Evolutionary conservation across 208 protist genomes (phyloP), one percentile per base, ranked within the genome.

Genomic region (Lotmaria passim): DNA sequence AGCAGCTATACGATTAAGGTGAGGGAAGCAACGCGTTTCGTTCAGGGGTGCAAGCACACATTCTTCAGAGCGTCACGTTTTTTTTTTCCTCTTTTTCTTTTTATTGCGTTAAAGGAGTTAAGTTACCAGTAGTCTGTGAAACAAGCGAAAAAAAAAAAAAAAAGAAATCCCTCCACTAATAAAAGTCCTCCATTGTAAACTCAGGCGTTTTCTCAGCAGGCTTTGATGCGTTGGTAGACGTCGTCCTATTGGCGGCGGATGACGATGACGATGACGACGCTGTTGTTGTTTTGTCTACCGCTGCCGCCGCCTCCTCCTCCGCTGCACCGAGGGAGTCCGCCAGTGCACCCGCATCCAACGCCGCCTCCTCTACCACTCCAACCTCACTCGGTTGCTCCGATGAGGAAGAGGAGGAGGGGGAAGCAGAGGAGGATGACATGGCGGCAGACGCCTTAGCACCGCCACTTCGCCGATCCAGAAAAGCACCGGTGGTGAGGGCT

Each of bases 171-270:
- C 12, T 39, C 36, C 36, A 19, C 69, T 55, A 92, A 58, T 92
- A 92, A 36, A 93, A 93, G 61, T 93, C 87, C 36, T 92, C 81
- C 48, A 73, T 62, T 1, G 73, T 71, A 62, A 89, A 88, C n/a
- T 85, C 80, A 2, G 30, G 53, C 31, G 31, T 21, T 8, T 68
- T 57, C 47, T 38, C 61, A 8, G 3, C 7, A 38, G 43, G 34
- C 28, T 52, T 31, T 31, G 61, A 39, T 26, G 44, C 36, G 6
- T n/a, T 19, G 17, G 36, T 47, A 23, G 66, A n/a, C n/a, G n/a
- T n/a, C n/a, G n/a, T n/a, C n/a, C n/a, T n/a, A n/a, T n/a, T n/a
- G n/a, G n/a, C n/a, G n/a, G n/a, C n/a, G n/a, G n/a, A 26, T 15
- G 38, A 10, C 7, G 31, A 14, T 17, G 62, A 4, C 19, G 26